A percentile compares a stretch with the other conserved stretches of the same genome.
Evolutionary conservation across 2,329 filamentous ascomycete species (phyloP).

Genomic region (Lachnellula arida): DNA sequence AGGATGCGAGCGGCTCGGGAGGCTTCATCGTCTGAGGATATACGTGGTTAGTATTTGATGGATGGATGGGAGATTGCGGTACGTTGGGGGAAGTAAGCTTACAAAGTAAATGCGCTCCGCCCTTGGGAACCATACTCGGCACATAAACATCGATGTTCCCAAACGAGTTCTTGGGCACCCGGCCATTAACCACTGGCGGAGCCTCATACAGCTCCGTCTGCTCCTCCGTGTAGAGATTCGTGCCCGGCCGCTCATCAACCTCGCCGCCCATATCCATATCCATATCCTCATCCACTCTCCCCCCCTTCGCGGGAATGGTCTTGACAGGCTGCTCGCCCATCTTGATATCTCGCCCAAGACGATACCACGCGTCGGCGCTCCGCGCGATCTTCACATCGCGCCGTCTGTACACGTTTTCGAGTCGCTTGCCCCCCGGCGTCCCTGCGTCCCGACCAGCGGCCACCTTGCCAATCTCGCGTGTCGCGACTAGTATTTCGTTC

Average conservation of each 20-base stretch:
- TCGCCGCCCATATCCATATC: slow-evolving; percentile 31
- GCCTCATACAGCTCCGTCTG: slow-evolving; percentile 72
- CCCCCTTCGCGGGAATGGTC: slow-evolving; percentile 51
- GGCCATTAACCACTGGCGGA: slow-evolving; percentile 68
- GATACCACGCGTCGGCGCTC: slow-evolving; percentile 86
- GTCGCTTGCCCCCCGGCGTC: slow-evolving; percentile 29
- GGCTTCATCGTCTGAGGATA: slow-evolving; percentile 48
- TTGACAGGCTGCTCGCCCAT: slow-evolving; percentile 78
- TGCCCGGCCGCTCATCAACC: slow-evolving; percentile 45
- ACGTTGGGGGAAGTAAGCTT: slow-evolving; percentile 26
- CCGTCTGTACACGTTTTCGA: slow-evolving; percentile 80
- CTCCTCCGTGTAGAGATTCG: slow-evolving; percentile 54
- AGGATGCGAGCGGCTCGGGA: slow-evolving; percentile 69
- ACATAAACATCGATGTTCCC: slow-evolving; percentile 94
- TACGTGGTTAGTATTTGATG: slow-evolving; percentile 19
- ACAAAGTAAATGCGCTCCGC: slow-evolving; percentile 69
- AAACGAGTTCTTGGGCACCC: slow-evolving; percentile 84
- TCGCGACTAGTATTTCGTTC: slow-evolving; percentile 73
- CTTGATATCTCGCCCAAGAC: slow-evolving; percentile 75
- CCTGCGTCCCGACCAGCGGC: slow-evolving; percentile 54
- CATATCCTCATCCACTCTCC: slow-evolving; percentile 34
- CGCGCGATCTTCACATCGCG: slow-evolving; percentile 73
- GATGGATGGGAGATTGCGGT: not conserved
- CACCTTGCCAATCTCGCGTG: slow-evolving; percentile 71
- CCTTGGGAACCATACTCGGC: slow-evolving; percentile 80